Base-by-base conservation (phyloP, 495 filamentous ascomycete species). In the Wilcoxina mikolae region DNA sequence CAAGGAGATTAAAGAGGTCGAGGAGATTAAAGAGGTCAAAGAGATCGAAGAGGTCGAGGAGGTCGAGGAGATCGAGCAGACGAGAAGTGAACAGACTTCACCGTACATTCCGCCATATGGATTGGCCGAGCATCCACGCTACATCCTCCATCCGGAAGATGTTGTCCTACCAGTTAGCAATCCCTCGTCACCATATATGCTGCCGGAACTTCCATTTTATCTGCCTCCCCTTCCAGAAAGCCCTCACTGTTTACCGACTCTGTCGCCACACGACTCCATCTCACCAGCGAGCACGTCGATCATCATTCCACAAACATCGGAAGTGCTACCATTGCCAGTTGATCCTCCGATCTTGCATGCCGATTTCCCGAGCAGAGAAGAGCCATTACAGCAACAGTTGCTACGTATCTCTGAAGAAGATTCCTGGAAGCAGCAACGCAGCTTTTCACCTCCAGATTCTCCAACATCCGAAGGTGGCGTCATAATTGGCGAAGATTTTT, bases 171-270 rank as follows among this genome's bases (percentile, higher is more conserved):
- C 51, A 44, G 47, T 58, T 42, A 58, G 26, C 28, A 55, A 58
- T 55, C 53, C 56, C 22, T 18, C 24, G 15, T 53, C 51, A 22
- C 51, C 51, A 27, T 53, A 53, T 26, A 17, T 27, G 41, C 31
- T 29, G 20, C 7, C 51, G 3, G 25, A n/a, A 7, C 4, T 47
- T 22, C 31, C 31, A 23, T 35, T 23, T 27, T 12, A 18, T 20
- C 41, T 58, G 11, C 60, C 55, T 26, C 26, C 45, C 26, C 55
- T 61, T 20, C 53, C 60, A 9, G 3, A 12, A 38, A 58, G 51
- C 25, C 31, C 11, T 5, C 9, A 7, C 23, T 7, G 18, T 49
- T 26, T 11, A 12, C 45, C 45, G 20, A 45, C 42, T 5, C 20
- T 9, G 42, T 17, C 18, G 38, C 15, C 33, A 20, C 27, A n/a